Percentiles rank a stretch among this genome's conserved stretches.
phyloP scores from a whole-genome alignment of 2,329 filamentous ascomycete genomes.

The Neonectria magnoliae region DNA sequence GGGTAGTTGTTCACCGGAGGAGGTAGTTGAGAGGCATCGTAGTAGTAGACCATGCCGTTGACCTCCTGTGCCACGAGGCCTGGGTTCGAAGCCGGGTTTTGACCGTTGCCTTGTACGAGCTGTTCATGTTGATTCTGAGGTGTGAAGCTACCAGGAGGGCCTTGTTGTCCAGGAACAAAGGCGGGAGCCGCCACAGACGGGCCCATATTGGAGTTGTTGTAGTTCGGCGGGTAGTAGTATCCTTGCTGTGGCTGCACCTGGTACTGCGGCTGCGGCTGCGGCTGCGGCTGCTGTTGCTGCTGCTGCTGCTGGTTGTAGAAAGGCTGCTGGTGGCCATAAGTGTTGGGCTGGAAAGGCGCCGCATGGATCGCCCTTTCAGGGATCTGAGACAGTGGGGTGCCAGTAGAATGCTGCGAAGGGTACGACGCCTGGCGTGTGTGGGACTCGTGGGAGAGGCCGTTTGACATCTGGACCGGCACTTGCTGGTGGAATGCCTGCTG shows the following conservation, averaged over 20 bases:
- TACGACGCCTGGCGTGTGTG: conserved; percentile 77
- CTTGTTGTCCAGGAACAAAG: conserved; percentile 67
- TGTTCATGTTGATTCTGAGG: conserved; percentile 55
- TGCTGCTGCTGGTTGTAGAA: conserved; percentile 68
- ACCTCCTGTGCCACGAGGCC: conserved; percentile 82
- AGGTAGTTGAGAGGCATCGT: conserved; percentile 79
- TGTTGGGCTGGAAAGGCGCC: conserved; percentile 84
- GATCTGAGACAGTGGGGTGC: conserved; percentile 89
- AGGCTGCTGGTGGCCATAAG: conserved; percentile 66
- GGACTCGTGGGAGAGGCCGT: conserved; percentile 65
- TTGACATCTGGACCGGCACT: conserved; percentile 78
- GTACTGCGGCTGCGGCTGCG: conserved; percentile 63
- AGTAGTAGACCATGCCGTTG: conserved; percentile 97
- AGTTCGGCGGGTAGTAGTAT: conserved; percentile 75
- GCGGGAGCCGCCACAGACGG: conserved; percentile 61
- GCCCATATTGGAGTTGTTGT: conserved; percentile 60
- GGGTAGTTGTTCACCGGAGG: conserved; percentile 62
- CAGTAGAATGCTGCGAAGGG: conserved; percentile 74
- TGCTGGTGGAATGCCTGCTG: conserved; percentile 95
- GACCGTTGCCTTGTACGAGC: conserved; percentile 45
- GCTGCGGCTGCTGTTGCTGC: conserved; percentile 61
- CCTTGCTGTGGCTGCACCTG: conserved; percentile 58
- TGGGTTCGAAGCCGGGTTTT: conserved; percentile 43
- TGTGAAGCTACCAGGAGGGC: conserved; percentile 53
- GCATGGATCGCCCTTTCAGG: conserved; percentile 93